Percentiles rank a stretch among this genome's conserved stretches.
These are phyloP conservation scores for Knoxia roxburghii DNA, from an alignment of 257 asterid genomes.

Conservation along the genomic window DNA sequence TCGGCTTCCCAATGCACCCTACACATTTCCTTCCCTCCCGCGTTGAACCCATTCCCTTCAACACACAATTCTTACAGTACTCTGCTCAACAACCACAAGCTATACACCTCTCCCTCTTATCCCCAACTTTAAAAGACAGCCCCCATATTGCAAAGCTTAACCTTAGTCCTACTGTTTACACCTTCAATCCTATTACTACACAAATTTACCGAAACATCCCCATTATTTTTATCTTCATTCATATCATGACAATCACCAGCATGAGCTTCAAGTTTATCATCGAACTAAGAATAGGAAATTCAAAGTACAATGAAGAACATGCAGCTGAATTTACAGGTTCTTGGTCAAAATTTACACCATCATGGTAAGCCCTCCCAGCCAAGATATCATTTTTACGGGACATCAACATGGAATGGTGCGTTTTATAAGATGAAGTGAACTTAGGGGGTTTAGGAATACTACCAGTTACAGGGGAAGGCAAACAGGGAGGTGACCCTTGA, in stretches of 20 bases:
- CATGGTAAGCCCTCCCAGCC: too few relatives aligned
- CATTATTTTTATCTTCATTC: too few relatives aligned
- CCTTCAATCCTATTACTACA: too few relatives aligned
- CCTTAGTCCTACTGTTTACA: too few relatives aligned
- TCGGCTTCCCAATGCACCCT: slow-evolving; percentile 56
- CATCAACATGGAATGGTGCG: too few relatives aligned
- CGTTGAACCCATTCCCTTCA: slow-evolving; percentile 78
- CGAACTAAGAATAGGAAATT: not conserved
- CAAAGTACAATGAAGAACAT: not conserved
- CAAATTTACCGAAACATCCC: too few relatives aligned
- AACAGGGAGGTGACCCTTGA: slow-evolving; percentile 42
- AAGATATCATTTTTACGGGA: too few relatives aligned
- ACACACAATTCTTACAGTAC: slow-evolving; percentile 57
- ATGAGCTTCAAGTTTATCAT: not conserved
- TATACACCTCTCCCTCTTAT: slow-evolving; percentile 38
- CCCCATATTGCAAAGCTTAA: slow-evolving; percentile 49
- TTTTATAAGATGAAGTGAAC: too few relatives aligned
- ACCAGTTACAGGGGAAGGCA: slow-evolving; percentile 12
- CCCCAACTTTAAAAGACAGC: slow-evolving; percentile 5
- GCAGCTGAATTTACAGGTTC: too few relatives aligned
- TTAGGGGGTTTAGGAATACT: slow-evolving; percentile 26
- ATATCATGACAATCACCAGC: too few relatives aligned
- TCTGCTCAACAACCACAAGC: slow-evolving; percentile 63
- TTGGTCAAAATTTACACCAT: too few relatives aligned
- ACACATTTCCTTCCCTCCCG: slow-evolving; percentile 83